Evolutionary conservation across 352 stramenopile genomes (phyloP).

Genomic region (Phytophthora litchii): DNA sequence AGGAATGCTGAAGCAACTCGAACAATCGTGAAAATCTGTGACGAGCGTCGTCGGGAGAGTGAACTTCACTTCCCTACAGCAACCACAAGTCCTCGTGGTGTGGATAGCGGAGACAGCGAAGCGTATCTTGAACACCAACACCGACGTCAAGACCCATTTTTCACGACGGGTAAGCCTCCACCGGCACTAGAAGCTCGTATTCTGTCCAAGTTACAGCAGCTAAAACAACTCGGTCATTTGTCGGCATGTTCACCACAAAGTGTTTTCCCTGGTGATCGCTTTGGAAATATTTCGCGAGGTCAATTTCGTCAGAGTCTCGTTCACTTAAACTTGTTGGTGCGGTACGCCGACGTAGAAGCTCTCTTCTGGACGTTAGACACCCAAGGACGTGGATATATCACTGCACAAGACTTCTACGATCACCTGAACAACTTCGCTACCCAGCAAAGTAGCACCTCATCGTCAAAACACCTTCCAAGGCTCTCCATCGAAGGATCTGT

Average conservation of each 20-base stretch:
- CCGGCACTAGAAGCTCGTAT: slow-evolving; percentile 60
- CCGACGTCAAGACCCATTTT: slow-evolving; percentile 41
- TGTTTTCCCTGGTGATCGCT: slow-evolving; percentile 75
- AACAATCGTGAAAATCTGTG: slow-evolving; percentile 69
- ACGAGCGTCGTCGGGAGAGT: slow-evolving; percentile 68
- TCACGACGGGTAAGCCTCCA: slow-evolving; percentile 39
- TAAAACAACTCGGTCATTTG: slow-evolving; percentile 68
- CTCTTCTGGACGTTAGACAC: slow-evolving; percentile 83
- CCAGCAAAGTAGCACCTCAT: slow-evolving; percentile 8
- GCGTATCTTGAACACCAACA: slow-evolving; percentile 34
- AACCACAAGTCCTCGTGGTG: slow-evolving; percentile 12
- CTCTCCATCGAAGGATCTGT: slow-evolving; percentile 30
- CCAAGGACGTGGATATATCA: slow-evolving; percentile 62
- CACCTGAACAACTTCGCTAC: slow-evolving; percentile 53
- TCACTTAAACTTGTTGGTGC: slow-evolving; percentile 61
- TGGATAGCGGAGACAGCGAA: slow-evolving; percentile 17
- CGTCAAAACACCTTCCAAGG: slow-evolving; percentile 37
- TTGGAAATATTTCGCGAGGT: slow-evolving; percentile 69
- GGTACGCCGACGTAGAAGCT: slow-evolving; percentile 72
- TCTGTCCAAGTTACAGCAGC: slow-evolving; percentile 60
- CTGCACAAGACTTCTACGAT: slow-evolving; percentile 65
- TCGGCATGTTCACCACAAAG: slow-evolving; percentile 53
- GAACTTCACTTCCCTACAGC: slow-evolving; percentile 46
- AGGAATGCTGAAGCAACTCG: slow-evolving; percentile 71
- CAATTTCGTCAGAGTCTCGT: slow-evolving; percentile 79